Conservation (phyloP, 306 rosid species). For the Cucurbita pepo region DNA sequence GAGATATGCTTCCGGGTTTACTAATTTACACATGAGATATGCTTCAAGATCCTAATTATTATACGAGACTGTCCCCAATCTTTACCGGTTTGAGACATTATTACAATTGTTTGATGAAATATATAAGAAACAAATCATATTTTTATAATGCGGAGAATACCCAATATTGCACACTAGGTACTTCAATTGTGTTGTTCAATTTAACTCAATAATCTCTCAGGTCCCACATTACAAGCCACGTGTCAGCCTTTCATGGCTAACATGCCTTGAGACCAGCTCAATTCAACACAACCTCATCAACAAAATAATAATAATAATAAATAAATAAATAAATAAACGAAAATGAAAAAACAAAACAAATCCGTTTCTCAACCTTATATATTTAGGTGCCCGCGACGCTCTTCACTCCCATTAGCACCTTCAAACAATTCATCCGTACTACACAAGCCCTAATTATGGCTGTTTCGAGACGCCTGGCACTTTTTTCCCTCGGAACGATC, state of each 20-base stretch:
- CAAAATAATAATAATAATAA: not conserved
- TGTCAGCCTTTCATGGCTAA: not conserved
- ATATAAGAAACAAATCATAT: too few relatives aligned
- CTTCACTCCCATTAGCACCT: not conserved
- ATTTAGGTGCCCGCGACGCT: not conserved
- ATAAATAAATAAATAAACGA: not conserved
- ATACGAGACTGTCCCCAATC: too few relatives aligned
- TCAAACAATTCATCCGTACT: not conserved
- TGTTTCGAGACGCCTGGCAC: conserved; percentile 11
- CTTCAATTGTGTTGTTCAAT: not conserved
- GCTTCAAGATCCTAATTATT: too few relatives aligned
- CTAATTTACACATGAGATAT: too few relatives aligned
- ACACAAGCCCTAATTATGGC: conserved; percentile 8
- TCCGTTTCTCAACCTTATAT: not conserved
- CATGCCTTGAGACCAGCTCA: not conserved
- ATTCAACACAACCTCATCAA: not conserved
- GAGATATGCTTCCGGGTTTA: too few relatives aligned
- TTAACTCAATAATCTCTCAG: not conserved
- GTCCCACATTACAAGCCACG: not conserved
- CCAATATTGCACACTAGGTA: too few relatives aligned
- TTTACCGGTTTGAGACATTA: too few relatives aligned
- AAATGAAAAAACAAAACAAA: not conserved
- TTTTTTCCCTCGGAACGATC: conserved; percentile 16
- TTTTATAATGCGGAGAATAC: too few relatives aligned
- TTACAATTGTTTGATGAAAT: too few relatives aligned